Conservation (phyloP, 495 filamentous ascomycete genomes). For the Hyaloscypha finlandica region DNA sequence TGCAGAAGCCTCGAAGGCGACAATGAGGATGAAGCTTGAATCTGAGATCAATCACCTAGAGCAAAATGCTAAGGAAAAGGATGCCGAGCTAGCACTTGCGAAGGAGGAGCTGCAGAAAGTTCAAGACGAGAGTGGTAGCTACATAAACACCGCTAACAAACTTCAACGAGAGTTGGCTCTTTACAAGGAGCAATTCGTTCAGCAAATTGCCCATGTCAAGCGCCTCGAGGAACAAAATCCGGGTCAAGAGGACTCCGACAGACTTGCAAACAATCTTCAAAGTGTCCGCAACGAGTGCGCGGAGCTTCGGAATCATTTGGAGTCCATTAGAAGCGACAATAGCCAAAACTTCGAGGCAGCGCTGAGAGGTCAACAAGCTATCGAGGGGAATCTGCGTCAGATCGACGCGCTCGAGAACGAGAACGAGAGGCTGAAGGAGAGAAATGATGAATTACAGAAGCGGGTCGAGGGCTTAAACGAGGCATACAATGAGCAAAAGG, state of each 20-base stretch:
- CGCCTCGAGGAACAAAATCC: conserved; percentile 26
- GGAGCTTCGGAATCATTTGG: conserved; percentile 4
- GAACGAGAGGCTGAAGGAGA: background rate
- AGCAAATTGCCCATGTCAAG: conserved; percentile 28
- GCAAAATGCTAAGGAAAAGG: conserved; percentile 24
- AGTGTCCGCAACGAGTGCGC: conserved; percentile 5
- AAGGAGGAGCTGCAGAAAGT: conserved; percentile 21
- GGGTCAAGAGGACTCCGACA: conserved; percentile 8
- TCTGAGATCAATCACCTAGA: conserved; percentile 27
- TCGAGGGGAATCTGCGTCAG: conserved; percentile 3
- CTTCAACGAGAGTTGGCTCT: conserved; percentile 22
- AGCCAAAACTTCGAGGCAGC: background rate
- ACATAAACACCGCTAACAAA: conserved; percentile 24
- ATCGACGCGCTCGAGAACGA: conserved; percentile 9
- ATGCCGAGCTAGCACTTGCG: background rate
- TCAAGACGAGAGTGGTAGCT: conserved; percentile 12
- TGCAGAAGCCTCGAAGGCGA: conserved; percentile 15
- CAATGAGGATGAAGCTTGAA: conserved; percentile 28
- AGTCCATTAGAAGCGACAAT: conserved; percentile 1
- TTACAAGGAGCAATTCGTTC: conserved; percentile 31
- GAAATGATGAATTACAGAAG: background rate
- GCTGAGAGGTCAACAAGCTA: background rate
- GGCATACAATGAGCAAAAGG: background rate
- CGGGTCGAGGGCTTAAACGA: background rate
- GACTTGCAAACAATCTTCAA: conserved; percentile 23